Percentiles rank a stretch among this genome's conserved stretches.
phyloP scores from a whole-genome alignment of 176 grass and related monocot species.

The Bothriochloa decipiens region DNA sequence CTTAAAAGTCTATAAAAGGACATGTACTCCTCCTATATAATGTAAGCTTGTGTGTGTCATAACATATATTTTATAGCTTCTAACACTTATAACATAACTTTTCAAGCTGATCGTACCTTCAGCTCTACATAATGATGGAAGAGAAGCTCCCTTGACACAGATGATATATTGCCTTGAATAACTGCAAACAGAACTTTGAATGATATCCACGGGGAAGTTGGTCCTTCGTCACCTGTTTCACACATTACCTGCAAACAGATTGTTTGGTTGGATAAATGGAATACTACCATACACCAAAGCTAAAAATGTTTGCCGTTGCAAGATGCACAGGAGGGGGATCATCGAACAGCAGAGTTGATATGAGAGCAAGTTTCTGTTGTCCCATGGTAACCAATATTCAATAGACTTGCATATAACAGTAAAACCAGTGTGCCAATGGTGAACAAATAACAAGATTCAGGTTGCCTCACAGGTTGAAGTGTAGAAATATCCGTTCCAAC shows the following conservation, averaged over 20 bases:
- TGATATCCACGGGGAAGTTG: constrained; percentile 73
- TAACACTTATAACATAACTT: neutral
- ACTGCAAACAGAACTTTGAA: constrained; percentile 61
- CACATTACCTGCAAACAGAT: constrained; percentile 48
- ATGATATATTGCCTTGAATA: constrained; percentile 62
- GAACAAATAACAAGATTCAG: constrained; percentile 21
- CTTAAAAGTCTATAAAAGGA: too few species aligned
- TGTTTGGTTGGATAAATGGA: constrained; percentile 42
- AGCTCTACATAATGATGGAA: constrained; percentile 75
- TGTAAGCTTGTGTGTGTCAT: too few species aligned
- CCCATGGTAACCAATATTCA: neutral
- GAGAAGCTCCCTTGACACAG: constrained; percentile 67
- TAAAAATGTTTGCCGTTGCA: constrained; percentile 12
- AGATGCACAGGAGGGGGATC: constrained; percentile 20
- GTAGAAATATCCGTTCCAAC: constrained; percentile 50
- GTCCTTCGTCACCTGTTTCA: constrained; percentile 48
- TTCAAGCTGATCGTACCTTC: constrained; percentile 52
- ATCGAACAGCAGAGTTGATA: neutral
- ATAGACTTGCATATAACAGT: constrained; percentile 13
- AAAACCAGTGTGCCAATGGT: neutral
- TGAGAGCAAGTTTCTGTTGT: constrained; percentile 23
- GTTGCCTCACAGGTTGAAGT: constrained; percentile 62
- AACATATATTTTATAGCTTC: too few species aligned
- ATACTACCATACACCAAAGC: constrained; percentile 26
- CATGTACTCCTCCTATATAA: too few species aligned